These are phyloP conservation scores for Flaveria linearis DNA, from an alignment of 129 eudicot genomes.

Conservation along the genomic window DNA sequence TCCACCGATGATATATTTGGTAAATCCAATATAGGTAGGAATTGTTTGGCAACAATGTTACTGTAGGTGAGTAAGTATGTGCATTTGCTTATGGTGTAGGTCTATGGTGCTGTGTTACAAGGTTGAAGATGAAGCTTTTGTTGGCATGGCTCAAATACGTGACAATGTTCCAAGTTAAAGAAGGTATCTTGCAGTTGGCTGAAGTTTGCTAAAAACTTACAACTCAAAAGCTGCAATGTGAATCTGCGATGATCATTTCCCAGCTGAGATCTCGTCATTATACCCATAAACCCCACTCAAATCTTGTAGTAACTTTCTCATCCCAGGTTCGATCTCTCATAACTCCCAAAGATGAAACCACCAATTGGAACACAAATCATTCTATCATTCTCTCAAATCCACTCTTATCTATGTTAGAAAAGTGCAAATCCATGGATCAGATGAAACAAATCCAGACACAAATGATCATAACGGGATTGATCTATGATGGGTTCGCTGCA, in stretches of 20 bases:
- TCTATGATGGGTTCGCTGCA: constrained; percentile 57
- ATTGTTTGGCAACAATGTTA: no score
- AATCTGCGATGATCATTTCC: constrained; percentile 30
- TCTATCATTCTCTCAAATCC: constrained; percentile 57
- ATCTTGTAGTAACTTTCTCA: background rate
- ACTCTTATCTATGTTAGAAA: constrained; percentile 49
- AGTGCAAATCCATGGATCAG: constrained; percentile 63
- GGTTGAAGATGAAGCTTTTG: no score
- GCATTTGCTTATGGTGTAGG: no score
- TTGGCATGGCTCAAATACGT: no score
- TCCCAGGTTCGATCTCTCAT: constrained; percentile 42
- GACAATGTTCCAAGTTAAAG: no score
- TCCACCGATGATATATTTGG: no score
- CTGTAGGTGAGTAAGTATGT: no score
- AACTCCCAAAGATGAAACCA: constrained; percentile 43
- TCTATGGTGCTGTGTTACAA: no score
- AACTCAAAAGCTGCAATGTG: background rate
- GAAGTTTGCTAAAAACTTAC: background rate
- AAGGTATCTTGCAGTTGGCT: background rate
- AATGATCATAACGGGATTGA: constrained; percentile 56
- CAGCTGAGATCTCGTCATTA: constrained; percentile 20
- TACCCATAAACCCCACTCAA: constrained; percentile 27
- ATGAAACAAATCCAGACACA: constrained; percentile 68
- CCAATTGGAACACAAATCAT: constrained; percentile 63
- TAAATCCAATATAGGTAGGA: no score